These are phyloP conservation scores for Calonectria fujianensis DNA, from an alignment of 2,329 filamentous ascomycete genomes.

Conservation along the genomic window DNA sequence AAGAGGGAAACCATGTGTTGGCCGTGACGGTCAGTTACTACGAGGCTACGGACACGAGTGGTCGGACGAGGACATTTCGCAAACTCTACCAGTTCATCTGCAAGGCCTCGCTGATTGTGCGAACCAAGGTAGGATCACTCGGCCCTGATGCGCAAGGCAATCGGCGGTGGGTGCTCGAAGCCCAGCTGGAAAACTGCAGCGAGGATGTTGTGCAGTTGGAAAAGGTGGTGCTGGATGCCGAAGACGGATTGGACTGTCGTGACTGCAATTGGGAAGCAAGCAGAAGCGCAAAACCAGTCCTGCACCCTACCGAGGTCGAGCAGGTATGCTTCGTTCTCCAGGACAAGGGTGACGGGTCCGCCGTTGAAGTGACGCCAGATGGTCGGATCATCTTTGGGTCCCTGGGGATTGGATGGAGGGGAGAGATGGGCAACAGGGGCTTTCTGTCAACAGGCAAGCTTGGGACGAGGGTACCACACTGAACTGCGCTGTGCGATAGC, in stretches of 20 bases:
- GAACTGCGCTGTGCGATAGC: constrained; percentile 44
- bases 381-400: constrained; percentile 83
- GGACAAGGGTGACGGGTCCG: constrained; percentile 55
- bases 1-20: constrained; percentile 95
- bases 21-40: constrained; percentile 96
- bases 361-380: constrained; percentile 70
- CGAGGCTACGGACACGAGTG: constrained; percentile 83
- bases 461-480: constrained; percentile 67
- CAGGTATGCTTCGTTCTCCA: constrained; percentile 80
- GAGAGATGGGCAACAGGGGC: constrained; percentile 91
- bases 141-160: constrained; percentile 52
- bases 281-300: constrained; percentile 69
- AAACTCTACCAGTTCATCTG: constrained; percentile 98
- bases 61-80: constrained; percentile 88
- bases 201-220: constrained; percentile 89
- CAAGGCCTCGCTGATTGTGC: constrained; percentile 90
- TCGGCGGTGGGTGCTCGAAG: constrained; percentile 85
- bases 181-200: constrained; percentile 95
- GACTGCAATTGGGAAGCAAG: constrained; percentile 75
- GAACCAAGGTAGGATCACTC: constrained; percentile 88
- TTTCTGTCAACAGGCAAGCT: constrained; percentile 92
- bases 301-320: constrained; percentile 78
- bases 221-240: constrained; percentile 73
- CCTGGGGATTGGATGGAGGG: constrained; percentile 90
- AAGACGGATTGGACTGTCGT: constrained; percentile 68